phyloP scores from a whole-genome alignment of 2,329 filamentous ascomycete species.

The Bipolaris zeicola region DNA sequence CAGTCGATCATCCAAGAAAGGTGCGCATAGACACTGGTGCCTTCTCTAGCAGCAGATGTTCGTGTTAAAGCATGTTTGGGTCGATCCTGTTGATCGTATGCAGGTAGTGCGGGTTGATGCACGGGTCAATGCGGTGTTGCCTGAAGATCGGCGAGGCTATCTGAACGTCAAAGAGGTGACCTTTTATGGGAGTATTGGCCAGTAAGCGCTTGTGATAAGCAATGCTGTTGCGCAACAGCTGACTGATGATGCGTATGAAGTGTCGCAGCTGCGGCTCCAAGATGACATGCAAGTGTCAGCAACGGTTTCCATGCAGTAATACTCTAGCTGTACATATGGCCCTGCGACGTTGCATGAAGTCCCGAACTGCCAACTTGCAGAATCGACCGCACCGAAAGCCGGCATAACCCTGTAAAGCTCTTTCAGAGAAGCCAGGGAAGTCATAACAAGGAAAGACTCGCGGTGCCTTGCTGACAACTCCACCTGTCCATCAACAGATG shows the following conservation, averaged over 20 bases:
- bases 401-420: background rate
- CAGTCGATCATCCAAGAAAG: background rate
- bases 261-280: background rate
- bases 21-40: background rate
- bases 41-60: background rate
- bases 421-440: background rate
- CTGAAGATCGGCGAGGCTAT: background rate
- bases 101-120: background rate
- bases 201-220: too few relatives aligned
- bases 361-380: background rate
- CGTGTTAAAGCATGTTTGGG: background rate
- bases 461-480: conserved; percentile 2
- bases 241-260: background rate
- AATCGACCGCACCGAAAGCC: background rate
- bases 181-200: too few relatives aligned
- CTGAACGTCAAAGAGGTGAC: background rate
- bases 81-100: background rate
- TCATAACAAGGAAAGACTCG: conserved; percentile 1
- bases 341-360: background rate
- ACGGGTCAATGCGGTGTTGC: background rate
- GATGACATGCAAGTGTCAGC: background rate
- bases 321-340: background rate
- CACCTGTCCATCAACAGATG: conserved; percentile 4
- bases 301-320: too few relatives aligned
- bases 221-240: background rate